These are phyloP conservation scores for Chiua virens DNA, from an alignment of 768 basidiomycete species.

Conservation along the genomic window DNA sequence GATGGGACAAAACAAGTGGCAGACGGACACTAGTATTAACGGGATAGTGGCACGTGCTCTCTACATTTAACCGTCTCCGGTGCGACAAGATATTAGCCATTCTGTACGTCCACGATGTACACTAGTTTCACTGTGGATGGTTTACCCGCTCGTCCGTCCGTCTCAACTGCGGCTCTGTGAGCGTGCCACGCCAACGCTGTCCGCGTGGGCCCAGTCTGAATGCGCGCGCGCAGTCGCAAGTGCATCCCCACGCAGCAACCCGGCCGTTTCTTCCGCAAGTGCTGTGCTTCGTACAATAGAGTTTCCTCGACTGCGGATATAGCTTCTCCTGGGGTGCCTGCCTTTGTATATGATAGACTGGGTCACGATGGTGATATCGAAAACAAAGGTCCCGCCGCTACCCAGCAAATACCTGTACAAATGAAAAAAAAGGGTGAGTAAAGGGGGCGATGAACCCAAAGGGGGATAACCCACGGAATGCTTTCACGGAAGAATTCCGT, in stretches of 20 bases:
- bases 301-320: constrained; percentile 26
- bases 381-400: constrained; percentile 88
- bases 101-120: constrained; percentile 3
- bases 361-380: constrained; percentile 87
- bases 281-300: constrained; percentile 27
- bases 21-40: neutral
- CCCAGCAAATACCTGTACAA: constrained; percentile 76
- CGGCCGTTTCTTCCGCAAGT: constrained; percentile 49
- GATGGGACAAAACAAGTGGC: neutral
- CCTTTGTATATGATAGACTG: constrained; percentile 81
- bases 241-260: constrained; percentile 45
- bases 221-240: constrained; percentile 28
- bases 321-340: constrained; percentile 36
- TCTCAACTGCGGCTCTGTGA: constrained; percentile 41
- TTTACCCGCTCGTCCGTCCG: neutral
- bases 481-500: constrained; percentile 73
- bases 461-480: constrained; percentile 64
- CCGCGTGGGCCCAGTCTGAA: constrained; percentile 25
- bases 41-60: constrained; percentile 15
- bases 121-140: neutral
- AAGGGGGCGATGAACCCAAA: neutral
- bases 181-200: constrained; percentile 19
- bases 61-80: neutral
- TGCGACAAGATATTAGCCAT: neutral
- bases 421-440: neutral